These are phyloP conservation scores for Xylariaceae sp. DNA, from an alignment of 2,329 filamentous ascomycete species.

Conservation along the genomic window DNA sequence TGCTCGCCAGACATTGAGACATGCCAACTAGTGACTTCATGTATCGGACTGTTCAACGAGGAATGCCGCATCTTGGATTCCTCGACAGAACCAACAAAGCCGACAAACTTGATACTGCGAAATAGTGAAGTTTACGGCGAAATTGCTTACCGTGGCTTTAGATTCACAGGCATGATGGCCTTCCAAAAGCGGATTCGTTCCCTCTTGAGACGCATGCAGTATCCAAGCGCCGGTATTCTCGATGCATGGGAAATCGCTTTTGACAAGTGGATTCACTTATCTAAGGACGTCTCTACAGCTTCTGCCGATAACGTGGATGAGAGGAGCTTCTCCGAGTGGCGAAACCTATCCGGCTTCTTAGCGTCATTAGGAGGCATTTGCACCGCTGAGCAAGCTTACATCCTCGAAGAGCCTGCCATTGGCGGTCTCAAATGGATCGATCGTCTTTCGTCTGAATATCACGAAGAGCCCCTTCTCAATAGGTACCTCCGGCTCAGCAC, in stretches of 20 bases:
- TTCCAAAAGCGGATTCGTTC: conserved; percentile 68
- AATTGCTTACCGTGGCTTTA: conserved; percentile 64
- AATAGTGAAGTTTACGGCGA: conserved; percentile 65
- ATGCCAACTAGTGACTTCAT: conserved; percentile 65
- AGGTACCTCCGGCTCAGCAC: conserved; percentile 66
- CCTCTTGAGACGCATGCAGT: conserved; percentile 61
- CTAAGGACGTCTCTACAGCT: conserved; percentile 63
- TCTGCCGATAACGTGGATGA: conserved; percentile 57
- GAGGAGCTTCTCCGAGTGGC: conserved; percentile 63
- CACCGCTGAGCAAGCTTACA: conserved; percentile 59
- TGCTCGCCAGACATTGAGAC: conserved; percentile 68
- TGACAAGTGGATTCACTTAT: conserved; percentile 65
- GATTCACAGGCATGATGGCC: conserved; percentile 69
- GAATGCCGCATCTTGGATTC: conserved; percentile 60
- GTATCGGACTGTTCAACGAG: conserved; percentile 64
- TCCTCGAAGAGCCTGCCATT: conserved; percentile 60
- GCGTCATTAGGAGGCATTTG: conserved; percentile 69
- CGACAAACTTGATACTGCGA: conserved; percentile 55
- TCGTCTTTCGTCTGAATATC: conserved; percentile 57
- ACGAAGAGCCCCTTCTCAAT: conserved; percentile 62
- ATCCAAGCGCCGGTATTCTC: conserved; percentile 67
- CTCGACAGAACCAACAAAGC: conserved; percentile 52
- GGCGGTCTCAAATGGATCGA: conserved; percentile 68
- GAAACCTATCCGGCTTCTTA: conserved; percentile 70
- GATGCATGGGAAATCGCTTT: conserved; percentile 69